Evolutionary conservation across 768 basidiomycete species (phyloP).

Genomic region (Mycena galopus): DNA sequence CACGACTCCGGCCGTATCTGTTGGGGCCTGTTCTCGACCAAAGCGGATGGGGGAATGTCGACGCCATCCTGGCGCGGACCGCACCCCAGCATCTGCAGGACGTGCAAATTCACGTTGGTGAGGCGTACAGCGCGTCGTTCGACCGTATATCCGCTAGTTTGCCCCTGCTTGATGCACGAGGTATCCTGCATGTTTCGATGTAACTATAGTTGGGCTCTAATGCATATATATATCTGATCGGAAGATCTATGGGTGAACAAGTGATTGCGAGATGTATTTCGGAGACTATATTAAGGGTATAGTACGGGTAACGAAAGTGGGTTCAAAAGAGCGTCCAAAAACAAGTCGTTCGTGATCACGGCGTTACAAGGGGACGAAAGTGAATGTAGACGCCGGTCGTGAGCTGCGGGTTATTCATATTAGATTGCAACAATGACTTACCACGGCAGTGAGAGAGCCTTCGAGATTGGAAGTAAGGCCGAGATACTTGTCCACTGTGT

Average conservation of each 20-base stretch:
- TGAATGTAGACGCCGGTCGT: background rate
- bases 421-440: background rate
- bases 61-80: slow-evolving; percentile 4
- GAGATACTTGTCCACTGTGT: slow-evolving; percentile 1
- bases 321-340: no score
- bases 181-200: slow-evolving; percentile 5
- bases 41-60: slow-evolving; percentile 10
- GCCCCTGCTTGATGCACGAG: slow-evolving; percentile 3
- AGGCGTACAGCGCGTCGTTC: background rate
- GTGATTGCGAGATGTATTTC: background rate
- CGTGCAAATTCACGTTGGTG: slow-evolving; percentile 8
- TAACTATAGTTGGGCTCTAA: slow-evolving; percentile 11
- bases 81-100: background rate
- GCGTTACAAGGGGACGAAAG: slow-evolving; percentile 12
- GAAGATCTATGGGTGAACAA: no score
- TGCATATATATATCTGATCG: slow-evolving; percentile 1
- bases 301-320: background rate
- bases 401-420: background rate
- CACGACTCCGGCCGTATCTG: slow-evolving; percentile 10
- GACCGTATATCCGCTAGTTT: slow-evolving; percentile 8
- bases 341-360: background rate
- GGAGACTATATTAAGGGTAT: background rate
- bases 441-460: slow-evolving; percentile 12
- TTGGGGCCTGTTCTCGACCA: background rate
- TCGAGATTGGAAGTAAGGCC: slow-evolving; percentile 13